phyloP scores from a whole-genome alignment of 176 grass and related monocot genomes.

The Oryza glaberrima region DNA sequence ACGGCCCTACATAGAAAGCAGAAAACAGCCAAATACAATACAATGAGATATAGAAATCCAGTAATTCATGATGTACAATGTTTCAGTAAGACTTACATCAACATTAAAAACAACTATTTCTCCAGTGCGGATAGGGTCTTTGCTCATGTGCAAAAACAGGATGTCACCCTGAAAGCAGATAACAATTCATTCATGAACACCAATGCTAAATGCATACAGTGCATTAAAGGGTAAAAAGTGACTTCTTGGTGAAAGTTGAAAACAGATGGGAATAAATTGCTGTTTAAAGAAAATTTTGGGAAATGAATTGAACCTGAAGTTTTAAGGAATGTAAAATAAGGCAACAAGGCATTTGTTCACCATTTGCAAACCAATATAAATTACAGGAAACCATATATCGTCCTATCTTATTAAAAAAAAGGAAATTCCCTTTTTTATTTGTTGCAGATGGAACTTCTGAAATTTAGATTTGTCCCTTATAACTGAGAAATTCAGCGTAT shows the following conservation, averaged over 20 bases:
- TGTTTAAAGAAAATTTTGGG: not conserved
- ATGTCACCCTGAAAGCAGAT: slow-evolving; percentile 69
- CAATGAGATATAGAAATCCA: not conserved
- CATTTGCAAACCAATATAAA: slow-evolving; percentile 9
- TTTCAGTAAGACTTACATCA: slow-evolving; percentile 53
- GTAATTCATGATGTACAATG: not conserved
- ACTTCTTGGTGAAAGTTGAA: not conserved
- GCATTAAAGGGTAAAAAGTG: not conserved
- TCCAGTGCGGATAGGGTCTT: slow-evolving; percentile 70
- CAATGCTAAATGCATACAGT: not conserved
- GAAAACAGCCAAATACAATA: slow-evolving; percentile 17
- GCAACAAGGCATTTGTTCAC: not conserved
- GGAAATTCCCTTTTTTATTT: not conserved
- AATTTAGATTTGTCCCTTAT: not conserved
- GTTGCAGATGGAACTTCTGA: not conserved
- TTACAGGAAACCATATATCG: not conserved
- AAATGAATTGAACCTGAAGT: not conserved
- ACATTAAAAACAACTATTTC: slow-evolving; percentile 89
- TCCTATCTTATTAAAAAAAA: not conserved
- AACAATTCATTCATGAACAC: slow-evolving; percentile 25
- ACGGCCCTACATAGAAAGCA: slow-evolving; percentile 58
- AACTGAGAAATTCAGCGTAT: not conserved
- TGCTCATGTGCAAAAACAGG: slow-evolving; percentile 74
- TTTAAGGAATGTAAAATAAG: not conserved
- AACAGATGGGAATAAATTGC: not conserved